Base-by-base conservation (phyloP, 1,284 basidiomycete species). In the Singerocomus inundabilis region DNA sequence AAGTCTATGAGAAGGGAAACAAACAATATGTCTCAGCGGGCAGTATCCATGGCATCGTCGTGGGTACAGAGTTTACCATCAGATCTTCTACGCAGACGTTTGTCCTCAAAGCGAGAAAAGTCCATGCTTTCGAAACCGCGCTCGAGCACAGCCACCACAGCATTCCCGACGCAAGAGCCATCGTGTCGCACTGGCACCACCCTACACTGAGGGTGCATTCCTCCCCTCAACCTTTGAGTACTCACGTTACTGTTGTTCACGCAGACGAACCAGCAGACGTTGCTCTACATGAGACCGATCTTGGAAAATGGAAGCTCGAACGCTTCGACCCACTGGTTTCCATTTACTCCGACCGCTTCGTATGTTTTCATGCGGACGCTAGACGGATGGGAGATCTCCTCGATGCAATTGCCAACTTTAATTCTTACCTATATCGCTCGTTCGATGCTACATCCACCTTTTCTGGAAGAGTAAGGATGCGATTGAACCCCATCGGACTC, bases 11-110 rank as follows among this genome's bases (percentile, higher is more conserved):
- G 34, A 51, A 29, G n/a, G n/a, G 18, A 12, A 25, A 15, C 4
- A 48, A 4, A 16, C 16, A 50, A n/a, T 54, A 47, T n/a, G 51
- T 63, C 33, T 59, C 61, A 1, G 61, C 59, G 5, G 61, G 61
- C 15, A 52, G 51, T 16, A 48, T 63, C 13, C 59, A 60, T 12
- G 57, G 59, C 16, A 10, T 63, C 18, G 34, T 33, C 36, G 36
- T 40, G 26, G 57, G 47, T 8, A 61, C 61, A n/a, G 40, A 46
- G 18, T 60, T 60, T 36, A 21, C 40, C 18, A 7, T 57, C 25
- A 24, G 1, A 16, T 44, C 51, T 18, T 26, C 43, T 6, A 13
- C 40, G 5, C 45, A 35, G 25, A 46, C 24, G 8, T 4, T 28
- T 1, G 24, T 55, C 37, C 43, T 60, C 38, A 55, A 44, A 26